Evolutionary conservation across 805 yeast species (phyloP), one percentile per base, ranked within the genome.

Genomic region (Wickerhamiella vanderwaltii): DNA sequence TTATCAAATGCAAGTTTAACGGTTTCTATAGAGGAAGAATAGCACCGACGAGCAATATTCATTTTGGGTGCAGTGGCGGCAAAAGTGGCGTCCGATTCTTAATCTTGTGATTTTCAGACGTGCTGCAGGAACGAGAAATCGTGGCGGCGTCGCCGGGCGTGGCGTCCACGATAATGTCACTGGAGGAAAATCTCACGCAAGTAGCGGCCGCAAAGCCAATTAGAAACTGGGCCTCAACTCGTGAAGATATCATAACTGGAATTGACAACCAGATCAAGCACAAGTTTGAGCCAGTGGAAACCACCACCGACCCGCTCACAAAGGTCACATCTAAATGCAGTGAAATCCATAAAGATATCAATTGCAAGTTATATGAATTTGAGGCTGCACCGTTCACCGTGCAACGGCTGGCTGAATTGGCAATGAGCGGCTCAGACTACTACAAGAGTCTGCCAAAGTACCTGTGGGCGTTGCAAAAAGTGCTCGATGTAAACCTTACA

Each of bases 351-450:
- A 29, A 28, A 15, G 39, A 31, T 7, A 26, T 47, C n/a, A 35
- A 46, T 25, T 26, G 23, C 9, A 13, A 28, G 19, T 33, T 54
- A 11, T 23, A 28, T 11, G 46, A 37, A n/a, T 35, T 46, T 11
- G 45, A 40, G 7, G 43, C 41, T n/a, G 65, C 67, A 6, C 67
- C 68, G 1, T 63, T 57, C 44, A 61, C 67, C 6, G 30, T 64
- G 6, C 66, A 63, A 46, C 49, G 67, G 18, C 33, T 63, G 22
- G 59, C 61, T 4, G 68, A 63, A 43, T 50, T 63, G 28, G 47
- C 62, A 18, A 25, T 43, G 5, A 43, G 48, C 5, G 62, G 64
- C 6, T 43, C 43, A 19, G 41, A 44, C 35, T 48, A 48, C 39
- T 56, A 58, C 35, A 22, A 39, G 5, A 41, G 28, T 11, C 61